These are phyloP conservation scores for Styphnolobium japonicum DNA, from an alignment of 306 rosid genomes.

Conservation along the genomic window DNA sequence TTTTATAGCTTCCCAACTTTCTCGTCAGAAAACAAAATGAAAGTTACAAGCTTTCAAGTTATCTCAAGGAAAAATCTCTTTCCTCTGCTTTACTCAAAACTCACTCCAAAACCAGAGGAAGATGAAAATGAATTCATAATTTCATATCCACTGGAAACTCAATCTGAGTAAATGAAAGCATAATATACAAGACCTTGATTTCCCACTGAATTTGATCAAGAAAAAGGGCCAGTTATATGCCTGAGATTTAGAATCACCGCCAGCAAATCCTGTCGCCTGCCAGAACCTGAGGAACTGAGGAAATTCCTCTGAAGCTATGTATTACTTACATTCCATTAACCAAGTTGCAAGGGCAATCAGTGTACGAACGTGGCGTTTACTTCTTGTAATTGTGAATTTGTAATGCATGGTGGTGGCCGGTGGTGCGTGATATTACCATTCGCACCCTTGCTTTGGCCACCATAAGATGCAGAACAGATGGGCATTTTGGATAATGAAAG, in stretches of 20 bases:
- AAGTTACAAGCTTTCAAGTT: background rate
- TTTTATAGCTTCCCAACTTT: background rate
- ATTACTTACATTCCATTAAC: constrained; percentile 28
- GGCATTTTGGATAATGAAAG: constrained; percentile 23
- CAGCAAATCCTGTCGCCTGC: background rate
- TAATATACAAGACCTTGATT: background rate
- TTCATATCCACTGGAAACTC: background rate
- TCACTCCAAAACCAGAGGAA: background rate
- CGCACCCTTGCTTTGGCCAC: constrained; percentile 13
- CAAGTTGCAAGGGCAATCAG: constrained; percentile 21
- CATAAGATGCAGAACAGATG: constrained; percentile 5
- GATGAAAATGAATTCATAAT: background rate
- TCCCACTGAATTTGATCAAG: background rate
- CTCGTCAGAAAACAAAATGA: background rate
- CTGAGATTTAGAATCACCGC: constrained; percentile 16
- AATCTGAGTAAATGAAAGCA: background rate
- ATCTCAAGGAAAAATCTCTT: background rate
- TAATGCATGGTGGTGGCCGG: constrained; percentile 3
- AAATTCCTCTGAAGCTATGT: constrained; percentile 27
- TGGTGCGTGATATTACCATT: constrained; percentile 15
- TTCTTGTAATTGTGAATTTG: constrained; percentile 30
- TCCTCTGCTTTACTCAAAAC: background rate
- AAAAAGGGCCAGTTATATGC: background rate
- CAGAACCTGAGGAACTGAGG: constrained; percentile 14
- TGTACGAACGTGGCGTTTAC: constrained; percentile 32